Conservation (phyloP, 352 stramenopile species). For the Phytophthora chlamydospora region DNA sequence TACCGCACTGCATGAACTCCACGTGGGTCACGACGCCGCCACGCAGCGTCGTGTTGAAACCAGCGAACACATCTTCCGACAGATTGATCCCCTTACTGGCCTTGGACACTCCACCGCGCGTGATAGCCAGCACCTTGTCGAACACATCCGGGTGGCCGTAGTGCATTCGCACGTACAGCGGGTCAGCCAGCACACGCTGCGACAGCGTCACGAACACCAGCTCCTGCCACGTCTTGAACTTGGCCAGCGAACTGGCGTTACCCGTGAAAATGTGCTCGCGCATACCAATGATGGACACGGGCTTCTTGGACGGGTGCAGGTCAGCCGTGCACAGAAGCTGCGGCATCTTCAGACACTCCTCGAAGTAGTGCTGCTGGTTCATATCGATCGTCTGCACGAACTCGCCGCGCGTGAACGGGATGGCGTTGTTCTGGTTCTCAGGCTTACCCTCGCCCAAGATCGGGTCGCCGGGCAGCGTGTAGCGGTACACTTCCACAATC, state of each 20-base stretch:
- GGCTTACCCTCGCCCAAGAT: conserved; percentile 85
- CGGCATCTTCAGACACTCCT: conserved; percentile 88
- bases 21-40: conserved; percentile 82
- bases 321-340: conserved; percentile 78
- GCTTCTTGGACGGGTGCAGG: conserved; percentile 68
- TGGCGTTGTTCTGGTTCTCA: conserved; percentile 88
- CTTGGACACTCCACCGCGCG: conserved; percentile 79
- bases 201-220: conserved; percentile 86
- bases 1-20: conserved; percentile 90
- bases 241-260: conserved; percentile 81
- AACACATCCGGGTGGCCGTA: conserved; percentile 88
- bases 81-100: conserved; percentile 86
- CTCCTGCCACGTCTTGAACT: conserved; percentile 89
- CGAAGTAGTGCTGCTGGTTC: conserved; percentile 90
- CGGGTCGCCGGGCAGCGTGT: conserved; percentile 79
- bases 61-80: conserved; percentile 87
- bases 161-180: conserved; percentile 81
- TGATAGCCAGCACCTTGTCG: conserved; percentile 80
- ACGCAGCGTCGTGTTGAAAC: conserved; percentile 81
- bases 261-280: conserved; percentile 89
- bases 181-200: conserved; percentile 78
- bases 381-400: conserved; percentile 91
- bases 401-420: conserved; percentile 81
- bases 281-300: conserved; percentile 87
- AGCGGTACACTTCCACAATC: conserved; percentile 83